Base-by-base conservation (phyloP, 2,329 filamentous ascomycete genomes). In the Alternaria sp. region DNA sequence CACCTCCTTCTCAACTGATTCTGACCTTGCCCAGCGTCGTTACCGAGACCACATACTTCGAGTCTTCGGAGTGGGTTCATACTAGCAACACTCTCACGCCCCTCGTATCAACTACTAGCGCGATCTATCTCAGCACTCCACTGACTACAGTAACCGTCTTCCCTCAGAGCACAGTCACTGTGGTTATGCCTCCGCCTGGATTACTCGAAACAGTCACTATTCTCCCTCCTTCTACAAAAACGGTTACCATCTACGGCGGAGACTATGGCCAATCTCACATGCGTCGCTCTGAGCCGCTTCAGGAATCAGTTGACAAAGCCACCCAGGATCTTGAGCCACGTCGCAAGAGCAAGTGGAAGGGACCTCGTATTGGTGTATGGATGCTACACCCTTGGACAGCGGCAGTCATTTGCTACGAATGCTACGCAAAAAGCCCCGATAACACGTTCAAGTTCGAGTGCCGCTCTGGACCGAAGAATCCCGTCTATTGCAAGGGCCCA, bases 301-400 rank as follows among this genome's bases (percentile, higher is more conserved):
- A 40, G 7, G 40, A 10, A 43, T 8, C 20, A 43, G 40, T 9
- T 14, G 25, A 48, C 27, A 20, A 46, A 22, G 11, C 46, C 3
- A 10, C 16, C 28, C 36, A 45, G 27, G 3, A 28, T 10, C 30
- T 68, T 12, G 34, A 63, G 41, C 52, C 59, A 16, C 58, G 66
- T 56, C 18, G n/a, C 10, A 50, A 52, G 27, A 32, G 11, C 9
- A 51, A 57, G 36, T 55, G 55, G 50, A 58, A 54, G 27, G 53
- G 45, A 22, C 54, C 65, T 44, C 53, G 50, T 3, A 60, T 45
- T 18, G 55, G 56, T 18, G 66, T 72, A 1, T 76, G 72, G 71
- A 67, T 74, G 68, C 52, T 64, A 16, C 69, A 75, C 41, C 72
- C 73, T 3, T 76, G 73, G 72, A 60, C 49, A 4, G 11, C 30